Evolutionary conservation across 352 stramenopile species (phyloP), one percentile per base, ranked within the genome.

Genomic region (Phytophthora pistaciae): DNA sequence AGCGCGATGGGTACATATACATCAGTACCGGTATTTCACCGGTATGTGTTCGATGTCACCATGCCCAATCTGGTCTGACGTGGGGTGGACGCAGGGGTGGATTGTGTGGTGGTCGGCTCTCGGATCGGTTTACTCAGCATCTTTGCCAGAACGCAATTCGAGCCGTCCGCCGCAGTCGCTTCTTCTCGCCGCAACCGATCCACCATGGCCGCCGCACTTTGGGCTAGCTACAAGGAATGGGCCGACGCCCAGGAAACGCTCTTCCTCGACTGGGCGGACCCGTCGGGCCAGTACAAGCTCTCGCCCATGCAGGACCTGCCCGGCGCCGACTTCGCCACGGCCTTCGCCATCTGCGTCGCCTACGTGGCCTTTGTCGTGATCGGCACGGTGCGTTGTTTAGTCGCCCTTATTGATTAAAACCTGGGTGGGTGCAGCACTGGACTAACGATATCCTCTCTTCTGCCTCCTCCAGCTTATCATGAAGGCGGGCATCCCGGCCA

Each of bases 301-400:
- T 85, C 75, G 54, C 77, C 78, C 16, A 72, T 80, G 60, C 61
- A 74, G 56, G 50, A 84, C 60, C 70, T 82, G 60, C 82, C 82
- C 25, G 68, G 83, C 46, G 68, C 78, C 29, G 77, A 92, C 68
- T 89, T 92, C 60, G 82, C 81, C 40, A 82, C 79, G 23, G 85
- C 72, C 63, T 84, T 85, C 38, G 83, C 81, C 14, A 78, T 91
- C 56, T 87, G 80, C 62, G 67, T 91, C 46, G 86, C 59, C 27
- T 94, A 94, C 70, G 46, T 91, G 14, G 54, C 76, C 29, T 92
- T 94, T 60, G 85, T 94, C 27, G 76, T 94, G 54, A 68, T 93
- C 42, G 87, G 87, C 58, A 89, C 84, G 72, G 73, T 80, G 54
- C 56, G 73, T 69, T 33, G 29, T 33, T 33, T 68, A 56, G 61